Conservation (phyloP, 2,329 filamentous ascomycete species). For the Aphanocladium album region DNA sequence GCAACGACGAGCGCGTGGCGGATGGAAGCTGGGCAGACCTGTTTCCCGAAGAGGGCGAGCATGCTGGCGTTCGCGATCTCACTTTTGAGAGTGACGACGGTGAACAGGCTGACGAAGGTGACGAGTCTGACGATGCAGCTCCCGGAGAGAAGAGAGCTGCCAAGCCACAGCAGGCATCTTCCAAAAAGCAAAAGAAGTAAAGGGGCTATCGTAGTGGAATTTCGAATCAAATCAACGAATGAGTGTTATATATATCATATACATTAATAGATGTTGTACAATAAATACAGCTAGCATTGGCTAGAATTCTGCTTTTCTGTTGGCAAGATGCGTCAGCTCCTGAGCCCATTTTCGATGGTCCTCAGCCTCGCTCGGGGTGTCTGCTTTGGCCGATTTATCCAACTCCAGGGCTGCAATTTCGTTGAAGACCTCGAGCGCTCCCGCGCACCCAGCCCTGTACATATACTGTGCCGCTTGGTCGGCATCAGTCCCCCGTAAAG, state of each 20-base stretch:
- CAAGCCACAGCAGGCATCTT: constrained; percentile 5
- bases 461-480: constrained; percentile 22
- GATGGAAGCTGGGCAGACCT: constrained; percentile 53
- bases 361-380: constrained; percentile 14
- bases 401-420: constrained; percentile 27
- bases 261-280: constrained; percentile 14
- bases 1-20: constrained; percentile 55
- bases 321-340: constrained; percentile 30
- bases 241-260: constrained; percentile 14
- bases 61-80: constrained; percentile 29
- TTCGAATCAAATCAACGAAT: background rate
- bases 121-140: constrained; percentile 16
- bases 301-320: constrained; percentile 21
- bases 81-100: constrained; percentile 30
- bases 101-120: constrained; percentile 27
- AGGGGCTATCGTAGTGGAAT: constrained; percentile 12
- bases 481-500: constrained; percentile 20
- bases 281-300: constrained; percentile 20
- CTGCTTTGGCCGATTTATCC: constrained; percentile 18
- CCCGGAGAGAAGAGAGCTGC: constrained; percentile 22
- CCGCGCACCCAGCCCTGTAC: constrained; percentile 23
- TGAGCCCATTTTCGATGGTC: constrained; percentile 26
- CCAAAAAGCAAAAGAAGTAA: constrained; percentile 23
- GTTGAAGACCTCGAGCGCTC: constrained; percentile 22
- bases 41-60: constrained; percentile 39